Evolutionary conservation across 805 yeast genomes (phyloP), one percentile per base, ranked within the genome.

Genomic region (Metschnikowia gelsemii): DNA sequence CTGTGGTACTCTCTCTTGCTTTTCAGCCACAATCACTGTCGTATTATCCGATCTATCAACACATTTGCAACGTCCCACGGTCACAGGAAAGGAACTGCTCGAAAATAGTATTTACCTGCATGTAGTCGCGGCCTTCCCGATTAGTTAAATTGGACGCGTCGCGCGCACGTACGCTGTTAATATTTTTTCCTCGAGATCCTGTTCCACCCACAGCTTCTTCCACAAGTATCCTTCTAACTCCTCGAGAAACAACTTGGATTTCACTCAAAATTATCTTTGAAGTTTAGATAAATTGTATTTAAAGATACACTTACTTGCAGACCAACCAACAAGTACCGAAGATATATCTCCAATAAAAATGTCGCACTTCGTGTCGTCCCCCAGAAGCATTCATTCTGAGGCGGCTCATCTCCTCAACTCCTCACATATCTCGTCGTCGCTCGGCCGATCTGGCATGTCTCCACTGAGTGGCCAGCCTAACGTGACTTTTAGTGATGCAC

Each of bases 361-460:
- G 75, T 57, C 73, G 42, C 61, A 66, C 45, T 68, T 68, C 42
- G 73, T 68, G 22, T 69, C 74, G 33, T 69, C 74, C 17, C 75
- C 75, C 14, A 59, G 68, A 31, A 59, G 68, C 48, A 57, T 68
- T 31, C 72, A 73, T 14, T 68, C 74, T 17, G 75, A 70, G 52
- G 72, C 73, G 24, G 74, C 71, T 32, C 54, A 61, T 29, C 57
- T 68, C 35, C 58, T 70, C 27, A 56, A 62, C 35, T 62, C 71
- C 4, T 68, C 75, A 6, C 73, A 66, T 46, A 69, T 72, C 5
- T 66, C 71, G 8, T 68, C 74, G 8, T 69, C 73, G 9, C 55
- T 64, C 18, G 73, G 73, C 12, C 55, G 71, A 40, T 61, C 62
- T 5, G 59, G 61, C 25, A 61, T 59, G 46, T 59, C 68, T 9